Evolutionary conservation across 2,329 filamentous ascomycete genomes (phyloP), one percentile per base, ranked within the genome.

Genomic region (Penicillium aurantiogriseum): DNA sequence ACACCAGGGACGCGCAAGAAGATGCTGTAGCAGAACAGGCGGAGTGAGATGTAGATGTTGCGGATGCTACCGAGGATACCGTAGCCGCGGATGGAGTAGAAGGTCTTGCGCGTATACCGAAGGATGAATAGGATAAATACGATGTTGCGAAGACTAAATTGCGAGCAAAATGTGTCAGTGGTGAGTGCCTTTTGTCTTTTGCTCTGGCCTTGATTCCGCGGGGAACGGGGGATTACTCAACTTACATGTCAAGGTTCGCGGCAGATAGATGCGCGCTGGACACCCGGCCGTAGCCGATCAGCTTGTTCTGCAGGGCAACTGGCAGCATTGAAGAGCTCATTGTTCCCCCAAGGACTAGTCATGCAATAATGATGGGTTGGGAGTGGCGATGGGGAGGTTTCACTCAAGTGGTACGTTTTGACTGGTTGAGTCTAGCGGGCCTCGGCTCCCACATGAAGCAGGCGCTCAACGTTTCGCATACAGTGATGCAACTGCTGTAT

Each of bases 1-100:
- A 99, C 91, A 55, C 92, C 92, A 1, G 94, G 94, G 33, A 91
- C 84, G 60, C 87, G 86, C 46, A 99, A 83, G 79, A 99, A 94
- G 71, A 91, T 83, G 60, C 90, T 90, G 76, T 96, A 99, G 50
- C 89, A 81, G 60, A 87, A 84, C 62, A 91, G 86, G 62, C 88
- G 88, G 61, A 88, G 71, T 62, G 87, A 83, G 61, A 81, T 79
- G 79, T 94, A 97, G 61, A 90, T 77, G 75, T 93, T 87, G 69
- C 85, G 80, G 59, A 91, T 69, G 57, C 90, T 90, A 62, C 93
- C 93, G 71, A 96, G 77, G 68, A 94, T 75, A 64, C 94, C 94
- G 72, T 94, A 91, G 65, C 94, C 94, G 70, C 90, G 91, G 65
- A 97, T 83, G 71, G 94, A 90, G 79, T 91, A 89, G 73, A 91